Conservation (phyloP, 768 basidiomycete genomes). For the Xerocomellus intermedius region DNA sequence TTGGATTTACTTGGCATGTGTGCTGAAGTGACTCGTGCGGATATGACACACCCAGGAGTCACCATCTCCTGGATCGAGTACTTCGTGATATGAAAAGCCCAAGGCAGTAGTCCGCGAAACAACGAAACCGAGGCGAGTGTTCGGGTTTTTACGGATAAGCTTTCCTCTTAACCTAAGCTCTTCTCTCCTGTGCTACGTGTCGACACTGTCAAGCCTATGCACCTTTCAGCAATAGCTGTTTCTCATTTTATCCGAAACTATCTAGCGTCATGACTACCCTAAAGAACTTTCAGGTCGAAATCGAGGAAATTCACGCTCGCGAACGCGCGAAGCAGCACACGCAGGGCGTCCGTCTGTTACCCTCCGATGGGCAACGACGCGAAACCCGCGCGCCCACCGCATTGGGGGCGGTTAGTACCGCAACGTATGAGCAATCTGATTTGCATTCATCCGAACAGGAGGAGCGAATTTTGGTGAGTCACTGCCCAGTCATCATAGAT, state of each 20-base stretch:
- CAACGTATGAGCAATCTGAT: neutral
- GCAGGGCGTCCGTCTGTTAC: conserved; percentile 17
- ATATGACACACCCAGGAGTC: neutral
- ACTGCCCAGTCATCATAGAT: neutral
- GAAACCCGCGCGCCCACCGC: conserved; percentile 35
- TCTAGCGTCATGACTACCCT: conserved; percentile 30
- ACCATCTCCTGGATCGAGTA: neutral
- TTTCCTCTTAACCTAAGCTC: neutral
- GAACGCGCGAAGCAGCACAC: conserved; percentile 63
- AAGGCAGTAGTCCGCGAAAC: neutral
- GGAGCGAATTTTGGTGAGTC: conserved; percentile 16
- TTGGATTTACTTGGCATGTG: neutral
- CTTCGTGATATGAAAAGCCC: neutral
- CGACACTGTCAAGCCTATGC: conserved; percentile 14
- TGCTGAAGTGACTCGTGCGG: neutral
- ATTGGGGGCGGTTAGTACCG: neutral
- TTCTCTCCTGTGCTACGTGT: conserved; percentile 2
- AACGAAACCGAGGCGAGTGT: neutral
- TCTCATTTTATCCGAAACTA: neutral
- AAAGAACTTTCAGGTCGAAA: conserved; percentile 59
- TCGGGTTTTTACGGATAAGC: neutral
- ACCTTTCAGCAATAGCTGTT: neutral
- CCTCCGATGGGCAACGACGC: conserved; percentile 42
- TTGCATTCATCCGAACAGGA: conserved; percentile 17
- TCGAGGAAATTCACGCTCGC: conserved; percentile 70